Evolutionary conservation across 495 filamentous ascomycete species (phyloP).

Genomic region (Venustampulla echinocandica): DNA sequence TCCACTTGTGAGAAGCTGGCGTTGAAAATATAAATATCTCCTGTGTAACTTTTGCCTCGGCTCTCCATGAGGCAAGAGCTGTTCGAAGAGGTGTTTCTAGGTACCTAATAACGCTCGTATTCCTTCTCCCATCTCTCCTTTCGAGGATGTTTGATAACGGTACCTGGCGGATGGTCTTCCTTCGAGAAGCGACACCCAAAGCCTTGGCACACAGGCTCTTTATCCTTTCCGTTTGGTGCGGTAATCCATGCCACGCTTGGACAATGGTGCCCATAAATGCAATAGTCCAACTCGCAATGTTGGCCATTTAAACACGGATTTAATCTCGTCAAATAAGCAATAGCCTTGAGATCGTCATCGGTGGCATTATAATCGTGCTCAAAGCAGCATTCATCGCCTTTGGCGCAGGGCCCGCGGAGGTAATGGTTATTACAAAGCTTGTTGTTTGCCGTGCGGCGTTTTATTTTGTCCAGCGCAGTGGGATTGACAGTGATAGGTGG

Average conservation of each 20-base stretch:
- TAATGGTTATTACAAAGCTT: conserved; percentile 86
- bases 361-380: conserved; percentile 65
- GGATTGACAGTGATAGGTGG: conserved; percentile 37
- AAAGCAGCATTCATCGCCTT: conserved; percentile 64
- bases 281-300: conserved; percentile 64
- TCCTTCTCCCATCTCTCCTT: conserved; percentile 20
- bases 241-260: conserved; percentile 1
- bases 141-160: conserved; percentile 31
- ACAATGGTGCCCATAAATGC: conserved; percentile 72
- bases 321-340: conserved; percentile 65
- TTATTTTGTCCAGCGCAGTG: conserved; percentile 64
- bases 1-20: no score
- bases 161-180: conserved; percentile 42
- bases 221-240: conserved; percentile 12
- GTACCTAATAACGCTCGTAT: conserved; percentile 16
- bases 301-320: conserved; percentile 70
- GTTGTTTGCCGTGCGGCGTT: conserved; percentile 63
- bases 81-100: no score
- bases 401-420: conserved; percentile 64
- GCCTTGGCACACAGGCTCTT: conserved; percentile 32
- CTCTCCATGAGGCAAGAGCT: no score
- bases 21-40: no score
- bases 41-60: no score
- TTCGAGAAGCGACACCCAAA: conserved; percentile 38
- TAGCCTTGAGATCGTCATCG: conserved; percentile 54